Evolutionary conservation across 345 rosid genomes (phyloP), one percentile per base, ranked within the genome.

Genomic region (Salix purpurea): DNA sequence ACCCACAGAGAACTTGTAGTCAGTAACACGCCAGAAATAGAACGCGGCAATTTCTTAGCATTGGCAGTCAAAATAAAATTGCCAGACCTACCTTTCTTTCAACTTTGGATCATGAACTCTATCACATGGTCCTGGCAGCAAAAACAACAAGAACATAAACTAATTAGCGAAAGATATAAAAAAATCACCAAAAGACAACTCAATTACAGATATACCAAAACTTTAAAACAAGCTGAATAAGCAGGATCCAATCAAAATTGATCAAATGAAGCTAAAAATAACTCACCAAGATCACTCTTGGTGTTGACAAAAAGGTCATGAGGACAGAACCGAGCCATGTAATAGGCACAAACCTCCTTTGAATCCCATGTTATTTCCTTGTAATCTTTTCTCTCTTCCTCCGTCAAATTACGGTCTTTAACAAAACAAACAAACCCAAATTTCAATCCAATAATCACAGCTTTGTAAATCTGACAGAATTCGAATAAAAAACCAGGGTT

Each of bases 221-320:
- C 10, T n/a, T 58, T 9, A 23, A 58, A n/a, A 23, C 14, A 58
- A 10, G 2, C 15, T 58, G 4, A 58, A 23, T 10, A n/a, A 23
- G 23, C 28, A n/a, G 11, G 4, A 58, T n/a, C 64, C 64, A 58
- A 23, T 58, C 26, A 23, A 58, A 58, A 58, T 58, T n/a, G 24
- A n/a, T 58, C 64, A 58, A 1, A 24, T 58, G 9, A 44, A 73
- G 26, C 4, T 12, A 56, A 76, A 50, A 58, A 23, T 70, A 14
- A 85, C 89, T n/a, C 70, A 96, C 98, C 99, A 56, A 96, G 95
- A 84, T 96, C 99, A 82, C 97, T 96, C 74, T 89, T 87, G 66
- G 99, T 96, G 86, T 96, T 96, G 85, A 96, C 95, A 62, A 96
- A 96, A 87, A 96, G 98, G 73, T 96, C 99, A 37, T 96, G 97